Percentiles rank a stretch among this genome's conserved stretches.
phyloP scores from a whole-genome alignment of 2,329 filamentous ascomycete genomes.

The Diplodia sapinea region DNA sequence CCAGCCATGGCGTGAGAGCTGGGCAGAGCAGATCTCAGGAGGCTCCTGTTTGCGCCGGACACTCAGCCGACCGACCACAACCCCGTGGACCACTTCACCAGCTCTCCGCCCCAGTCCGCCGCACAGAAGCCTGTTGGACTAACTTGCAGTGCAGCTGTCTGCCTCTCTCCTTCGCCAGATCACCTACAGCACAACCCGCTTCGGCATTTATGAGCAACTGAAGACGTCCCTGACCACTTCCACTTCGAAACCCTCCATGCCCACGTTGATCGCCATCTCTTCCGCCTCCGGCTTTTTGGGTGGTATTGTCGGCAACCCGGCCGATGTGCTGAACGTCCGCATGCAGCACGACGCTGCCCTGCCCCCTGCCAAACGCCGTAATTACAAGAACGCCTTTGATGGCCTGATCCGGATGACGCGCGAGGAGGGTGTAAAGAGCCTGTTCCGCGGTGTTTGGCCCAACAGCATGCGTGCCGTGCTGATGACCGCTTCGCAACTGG shows the following conservation, averaged over 20 bases:
- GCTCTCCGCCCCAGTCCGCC: background rate
- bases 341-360: constrained; percentile 95
- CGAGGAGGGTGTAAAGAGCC: constrained; percentile 75
- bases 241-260: constrained; percentile 66
- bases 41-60: background rate
- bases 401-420: constrained; percentile 86
- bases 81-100: constrained; percentile 2
- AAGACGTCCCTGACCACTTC: constrained; percentile 70
- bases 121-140: background rate
- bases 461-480: constrained; percentile 82
- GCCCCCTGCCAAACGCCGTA: constrained; percentile 73
- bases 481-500: constrained; percentile 85
- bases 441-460: constrained; percentile 86
- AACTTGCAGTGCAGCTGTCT: constrained; percentile 63
- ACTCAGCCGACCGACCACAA: background rate
- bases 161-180: constrained; percentile 89
- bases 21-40: background rate
- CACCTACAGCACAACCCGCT: constrained; percentile 95
- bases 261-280: constrained; percentile 81
- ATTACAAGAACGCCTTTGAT: constrained; percentile 88
- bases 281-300: constrained; percentile 84
- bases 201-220: constrained; percentile 94
- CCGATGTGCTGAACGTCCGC: constrained; percentile 94
- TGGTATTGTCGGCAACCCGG: constrained; percentile 89
- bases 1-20: background rate